These are phyloP conservation scores for Phytophthora crassamura DNA, from an alignment of 352 stramenopile species.

Conservation along the genomic window DNA sequence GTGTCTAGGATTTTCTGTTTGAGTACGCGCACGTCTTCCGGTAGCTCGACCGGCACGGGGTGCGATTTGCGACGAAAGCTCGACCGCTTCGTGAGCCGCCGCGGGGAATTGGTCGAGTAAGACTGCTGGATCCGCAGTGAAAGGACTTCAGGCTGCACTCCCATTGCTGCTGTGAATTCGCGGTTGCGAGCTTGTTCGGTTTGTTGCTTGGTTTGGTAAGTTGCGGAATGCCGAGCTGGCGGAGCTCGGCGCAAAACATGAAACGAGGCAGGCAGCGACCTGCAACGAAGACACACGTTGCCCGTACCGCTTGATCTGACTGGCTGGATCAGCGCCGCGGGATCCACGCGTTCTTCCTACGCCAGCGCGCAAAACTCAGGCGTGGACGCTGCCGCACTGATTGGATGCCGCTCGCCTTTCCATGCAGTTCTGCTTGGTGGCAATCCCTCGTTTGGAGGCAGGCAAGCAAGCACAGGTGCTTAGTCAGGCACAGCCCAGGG, in stretches of 20 bases:
- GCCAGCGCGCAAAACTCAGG: conserved; percentile 17
- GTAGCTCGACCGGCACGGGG: conserved; percentile 24
- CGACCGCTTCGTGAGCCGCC: conserved; percentile 20
- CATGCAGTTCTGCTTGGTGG: conserved; percentile 18
- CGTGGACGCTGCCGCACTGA: conserved; percentile 16
- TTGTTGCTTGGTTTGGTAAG: conserved; percentile 11
- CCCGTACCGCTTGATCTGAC: conserved; percentile 1
- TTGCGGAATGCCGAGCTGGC: conserved; percentile 28
- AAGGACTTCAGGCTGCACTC: conserved; percentile 23
- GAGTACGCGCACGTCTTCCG: conserved; percentile 42
- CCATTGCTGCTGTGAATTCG: conserved; percentile 23
- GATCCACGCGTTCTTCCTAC: conserved; percentile 11
- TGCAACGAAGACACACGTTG: conserved; percentile 1
- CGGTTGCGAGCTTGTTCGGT: not conserved
- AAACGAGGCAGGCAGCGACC: conserved; percentile 22
- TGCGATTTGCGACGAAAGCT: conserved; percentile 32
- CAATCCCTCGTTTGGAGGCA: too few species aligned
- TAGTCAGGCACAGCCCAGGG: not conserved
- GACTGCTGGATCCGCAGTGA: conserved; percentile 32
- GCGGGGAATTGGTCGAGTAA: conserved; percentile 22
- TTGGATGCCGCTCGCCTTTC: conserved; percentile 29
- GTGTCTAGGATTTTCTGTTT: conserved; percentile 59
- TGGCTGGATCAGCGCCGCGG: conserved; percentile 11
- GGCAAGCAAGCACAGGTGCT: not conserved
- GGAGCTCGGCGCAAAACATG: conserved; percentile 13